Percentiles rank a stretch among this genome's conserved stretches.
Evolutionary conservation across 495 filamentous ascomycete genomes (phyloP).

Genomic region (Pseudotulostoma volvatum): DNA sequence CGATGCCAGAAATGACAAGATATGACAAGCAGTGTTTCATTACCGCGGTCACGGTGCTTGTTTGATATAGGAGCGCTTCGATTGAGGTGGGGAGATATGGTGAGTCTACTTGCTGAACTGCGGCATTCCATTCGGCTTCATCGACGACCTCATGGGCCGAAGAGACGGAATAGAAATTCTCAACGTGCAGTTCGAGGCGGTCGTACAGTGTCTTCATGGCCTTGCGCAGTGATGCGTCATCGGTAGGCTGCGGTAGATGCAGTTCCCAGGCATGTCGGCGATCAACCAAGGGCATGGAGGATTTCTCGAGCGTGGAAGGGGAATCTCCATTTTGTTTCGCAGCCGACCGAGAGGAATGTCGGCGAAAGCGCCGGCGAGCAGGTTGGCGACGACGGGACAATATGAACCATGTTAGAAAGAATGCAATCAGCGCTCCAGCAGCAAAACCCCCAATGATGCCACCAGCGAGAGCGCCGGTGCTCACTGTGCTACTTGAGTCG

Average conservation of each 20-base stretch:
- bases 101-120: background rate
- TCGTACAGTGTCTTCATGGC: conserved; percentile 14
- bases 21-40: background rate
- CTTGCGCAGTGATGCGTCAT: conserved; percentile 9
- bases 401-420: conserved; percentile 11
- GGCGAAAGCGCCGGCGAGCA: too few species aligned
- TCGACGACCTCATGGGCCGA: background rate
- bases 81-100: background rate
- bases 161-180: conserved; percentile 14
- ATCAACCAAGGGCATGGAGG: background rate
- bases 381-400: conserved; percentile 10
- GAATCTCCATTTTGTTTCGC: background rate
- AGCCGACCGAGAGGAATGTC: background rate
- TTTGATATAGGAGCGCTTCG: background rate
- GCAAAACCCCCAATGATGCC: conserved; percentile 15
- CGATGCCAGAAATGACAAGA: background rate
- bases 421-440: conserved; percentile 14
- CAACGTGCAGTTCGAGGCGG: conserved; percentile 14
- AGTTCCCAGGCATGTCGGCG: conserved; percentile 1
- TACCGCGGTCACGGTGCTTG: background rate
- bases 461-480: conserved; percentile 16
- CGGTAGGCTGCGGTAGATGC: conserved; percentile 10
- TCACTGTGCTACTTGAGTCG: conserved; percentile 2
- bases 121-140: background rate
- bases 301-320: background rate